Evolutionary conservation across 257 asterid genomes (phyloP).

Genomic region (Capsicum pubescens): DNA sequence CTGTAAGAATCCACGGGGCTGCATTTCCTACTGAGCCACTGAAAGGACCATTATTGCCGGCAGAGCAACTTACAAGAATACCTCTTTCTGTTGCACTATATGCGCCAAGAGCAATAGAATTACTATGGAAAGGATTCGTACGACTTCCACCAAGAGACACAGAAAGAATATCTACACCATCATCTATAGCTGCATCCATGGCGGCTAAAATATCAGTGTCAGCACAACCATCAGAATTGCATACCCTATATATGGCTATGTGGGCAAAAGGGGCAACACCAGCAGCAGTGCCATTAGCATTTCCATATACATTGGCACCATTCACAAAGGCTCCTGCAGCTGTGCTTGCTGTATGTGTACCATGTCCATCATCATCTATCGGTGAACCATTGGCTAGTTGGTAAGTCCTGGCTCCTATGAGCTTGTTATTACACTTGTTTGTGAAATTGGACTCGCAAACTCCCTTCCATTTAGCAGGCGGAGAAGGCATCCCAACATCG

Average conservation of each 20-base stretch:
- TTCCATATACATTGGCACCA: constrained; percentile 52
- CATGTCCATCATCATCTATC: constrained; percentile 49
- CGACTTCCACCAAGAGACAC: constrained; percentile 36
- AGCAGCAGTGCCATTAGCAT: constrained; percentile 54
- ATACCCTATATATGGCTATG: constrained; percentile 56
- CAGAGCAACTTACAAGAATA: constrained; percentile 51
- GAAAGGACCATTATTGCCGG: constrained; percentile 43
- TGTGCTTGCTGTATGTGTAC: constrained; percentile 57
- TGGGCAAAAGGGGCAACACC: constrained; percentile 67
- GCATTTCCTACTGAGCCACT: neutral
- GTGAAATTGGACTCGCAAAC: constrained; percentile 42
- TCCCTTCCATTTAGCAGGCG: constrained; percentile 61
- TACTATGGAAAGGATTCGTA: neutral
- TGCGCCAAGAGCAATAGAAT: constrained; percentile 44
- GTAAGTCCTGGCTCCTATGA: constrained; percentile 54
- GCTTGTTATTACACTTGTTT: constrained; percentile 48
- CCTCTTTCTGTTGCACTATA: constrained; percentile 52
- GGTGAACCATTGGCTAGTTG: constrained; percentile 10
- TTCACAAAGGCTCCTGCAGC: constrained; percentile 61
- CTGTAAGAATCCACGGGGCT: constrained; percentile 61
- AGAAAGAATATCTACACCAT: constrained; percentile 47
- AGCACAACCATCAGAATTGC: constrained; percentile 29
- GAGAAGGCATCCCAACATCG: constrained; percentile 56
- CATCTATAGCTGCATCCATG: constrained; percentile 57
- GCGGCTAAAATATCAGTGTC: constrained; percentile 50